These are phyloP conservation scores for Stephanodiscus minutulus DNA, from an alignment of 108 stramenopile species.

Conservation along the genomic window DNA sequence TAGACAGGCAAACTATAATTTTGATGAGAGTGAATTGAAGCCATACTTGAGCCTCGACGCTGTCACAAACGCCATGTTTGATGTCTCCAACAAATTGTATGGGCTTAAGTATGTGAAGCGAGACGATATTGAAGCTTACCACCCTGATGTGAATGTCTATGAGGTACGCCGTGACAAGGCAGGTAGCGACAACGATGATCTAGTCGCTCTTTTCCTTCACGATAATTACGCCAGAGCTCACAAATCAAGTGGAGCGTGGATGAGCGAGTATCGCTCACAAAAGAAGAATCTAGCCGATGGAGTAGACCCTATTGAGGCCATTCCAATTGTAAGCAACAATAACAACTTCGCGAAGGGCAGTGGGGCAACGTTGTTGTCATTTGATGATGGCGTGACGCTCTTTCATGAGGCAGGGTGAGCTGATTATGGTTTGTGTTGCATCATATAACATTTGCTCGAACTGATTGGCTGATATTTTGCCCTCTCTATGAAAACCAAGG, in stretches of 20 bases:
- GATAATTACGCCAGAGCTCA: constrained; percentile 72
- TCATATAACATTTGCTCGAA: too few species aligned
- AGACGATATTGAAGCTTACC: constrained; percentile 63
- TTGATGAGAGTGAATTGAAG: constrained; percentile 74
- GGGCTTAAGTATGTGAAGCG: constrained; percentile 64
- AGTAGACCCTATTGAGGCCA: constrained; percentile 47
- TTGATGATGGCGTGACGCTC: constrained; percentile 61
- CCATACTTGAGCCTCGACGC: constrained; percentile 72
- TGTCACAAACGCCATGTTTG: constrained; percentile 65
- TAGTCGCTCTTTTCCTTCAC: constrained; percentile 72
- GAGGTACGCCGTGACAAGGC: constrained; percentile 58
- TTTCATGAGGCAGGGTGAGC: constrained; percentile 74
- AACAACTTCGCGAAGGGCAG: constrained; percentile 78
- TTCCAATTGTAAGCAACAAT: constrained; percentile 81
- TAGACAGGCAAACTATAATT: constrained; percentile 65
- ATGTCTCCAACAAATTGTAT: constrained; percentile 75
- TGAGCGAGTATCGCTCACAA: constrained; percentile 77
- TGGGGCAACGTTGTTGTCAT: constrained; percentile 57
- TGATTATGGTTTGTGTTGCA: too few species aligned
- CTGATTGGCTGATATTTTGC: too few species aligned
- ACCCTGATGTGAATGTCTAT: constrained; percentile 74
- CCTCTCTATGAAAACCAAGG: too few species aligned
- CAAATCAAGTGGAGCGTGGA: constrained; percentile 80
- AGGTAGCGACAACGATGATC: constrained; percentile 43
- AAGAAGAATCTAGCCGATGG: constrained; percentile 61